Conservation (phyloP, 2,329 filamentous ascomycete species). For the Cyphellophora attinorum region DNA sequence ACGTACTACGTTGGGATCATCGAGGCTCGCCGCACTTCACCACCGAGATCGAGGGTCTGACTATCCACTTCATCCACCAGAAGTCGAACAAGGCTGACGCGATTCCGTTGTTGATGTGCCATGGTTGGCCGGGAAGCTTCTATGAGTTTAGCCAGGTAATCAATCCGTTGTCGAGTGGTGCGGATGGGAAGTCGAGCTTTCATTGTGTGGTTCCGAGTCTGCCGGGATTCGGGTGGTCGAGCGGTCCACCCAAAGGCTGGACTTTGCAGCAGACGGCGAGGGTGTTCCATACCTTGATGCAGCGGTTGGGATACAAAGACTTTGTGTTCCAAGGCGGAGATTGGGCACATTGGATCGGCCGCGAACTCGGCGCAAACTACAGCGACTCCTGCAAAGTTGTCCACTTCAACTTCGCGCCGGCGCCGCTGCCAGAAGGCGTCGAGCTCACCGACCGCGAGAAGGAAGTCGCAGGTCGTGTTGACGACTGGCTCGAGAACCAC, state of each 20-base stretch:
- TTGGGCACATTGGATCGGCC: slow-evolving; percentile 58
- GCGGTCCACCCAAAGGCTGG: too few species aligned
- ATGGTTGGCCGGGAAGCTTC: slow-evolving; percentile 18
- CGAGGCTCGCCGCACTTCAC: slow-evolving; percentile 48
- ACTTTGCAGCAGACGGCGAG: too few species aligned
- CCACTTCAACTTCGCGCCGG: slow-evolving; percentile 51
- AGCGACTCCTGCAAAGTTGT: slow-evolving; percentile 48
- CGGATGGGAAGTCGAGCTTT: too few species aligned
- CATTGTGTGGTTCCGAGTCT: too few species aligned
- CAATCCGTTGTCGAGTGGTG: too few species aligned
- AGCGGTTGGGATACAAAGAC: slow-evolving; percentile 52
- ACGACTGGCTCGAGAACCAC: slow-evolving; percentile 9
- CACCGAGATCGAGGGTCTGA: slow-evolving; percentile 22
- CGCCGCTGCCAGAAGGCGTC: slow-evolving; percentile 1
- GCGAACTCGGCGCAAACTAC: slow-evolving; percentile 51
- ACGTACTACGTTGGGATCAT: too few species aligned
- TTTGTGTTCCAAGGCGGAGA: slow-evolving; percentile 58
- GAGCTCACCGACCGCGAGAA: slow-evolving; percentile 5
- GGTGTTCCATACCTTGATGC: slow-evolving; percentile 58
- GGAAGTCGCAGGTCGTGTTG: slow-evolving; percentile 4
- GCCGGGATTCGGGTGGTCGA: too few species aligned
- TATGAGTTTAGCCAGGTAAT: too few species aligned
- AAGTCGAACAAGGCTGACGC: slow-evolving; percentile 13
- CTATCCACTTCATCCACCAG: slow-evolving; percentile 30
- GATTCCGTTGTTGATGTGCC: slow-evolving; percentile 17